A percentile compares a stretch with the other conserved stretches of the same genome.
Conservation (phyloP, 768 basidiomycete genomes). For the Russula emetica region DNA sequence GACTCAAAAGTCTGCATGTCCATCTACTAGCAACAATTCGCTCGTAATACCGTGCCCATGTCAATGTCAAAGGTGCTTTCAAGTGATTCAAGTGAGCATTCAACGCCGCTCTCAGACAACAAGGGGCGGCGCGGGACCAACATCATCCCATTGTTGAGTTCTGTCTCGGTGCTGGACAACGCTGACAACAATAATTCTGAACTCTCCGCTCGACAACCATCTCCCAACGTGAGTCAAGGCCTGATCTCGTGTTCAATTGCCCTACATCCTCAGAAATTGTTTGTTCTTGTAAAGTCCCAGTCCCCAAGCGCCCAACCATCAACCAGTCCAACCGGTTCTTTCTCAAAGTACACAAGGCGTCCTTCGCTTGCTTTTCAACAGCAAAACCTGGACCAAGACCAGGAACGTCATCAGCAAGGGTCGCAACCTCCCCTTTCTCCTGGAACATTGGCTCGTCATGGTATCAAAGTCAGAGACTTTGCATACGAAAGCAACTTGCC, state of each 20-base stretch:
- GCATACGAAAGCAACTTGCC: slow-evolving; percentile 65
- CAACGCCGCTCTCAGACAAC: slow-evolving; percentile 23
- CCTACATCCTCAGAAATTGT: slow-evolving; percentile 17
- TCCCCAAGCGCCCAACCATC: slow-evolving; percentile 11
- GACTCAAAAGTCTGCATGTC: slow-evolving; percentile 12
- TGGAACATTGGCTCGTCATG: slow-evolving; percentile 33
- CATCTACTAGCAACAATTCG: slow-evolving; percentile 1
- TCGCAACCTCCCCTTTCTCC: slow-evolving; percentile 22
- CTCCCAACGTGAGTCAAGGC: slow-evolving; percentile 22
- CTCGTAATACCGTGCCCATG: neutral
- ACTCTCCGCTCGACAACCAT: slow-evolving; percentile 9
- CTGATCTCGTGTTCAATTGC: slow-evolving; percentile 25
- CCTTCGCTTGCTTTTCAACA: slow-evolving; percentile 12
- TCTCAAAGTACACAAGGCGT: slow-evolving; percentile 12
- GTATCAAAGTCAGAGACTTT: slow-evolving; percentile 54
- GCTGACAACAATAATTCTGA: neutral
- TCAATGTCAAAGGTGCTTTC: slow-evolving; percentile 13
- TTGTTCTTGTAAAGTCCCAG: slow-evolving; percentile 22
- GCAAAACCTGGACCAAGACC: neutral
- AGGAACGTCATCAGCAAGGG: neutral
- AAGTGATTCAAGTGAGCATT: slow-evolving; percentile 22
- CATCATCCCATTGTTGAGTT: slow-evolving; percentile 16
- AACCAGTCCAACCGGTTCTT: slow-evolving; percentile 4
- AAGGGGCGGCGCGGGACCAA: slow-evolving; percentile 20
- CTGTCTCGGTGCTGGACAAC: slow-evolving; percentile 12